phyloP scores from a whole-genome alignment of 2,329 filamentous ascomycete genomes.

The Cadophora luteo-olivacea region DNA sequence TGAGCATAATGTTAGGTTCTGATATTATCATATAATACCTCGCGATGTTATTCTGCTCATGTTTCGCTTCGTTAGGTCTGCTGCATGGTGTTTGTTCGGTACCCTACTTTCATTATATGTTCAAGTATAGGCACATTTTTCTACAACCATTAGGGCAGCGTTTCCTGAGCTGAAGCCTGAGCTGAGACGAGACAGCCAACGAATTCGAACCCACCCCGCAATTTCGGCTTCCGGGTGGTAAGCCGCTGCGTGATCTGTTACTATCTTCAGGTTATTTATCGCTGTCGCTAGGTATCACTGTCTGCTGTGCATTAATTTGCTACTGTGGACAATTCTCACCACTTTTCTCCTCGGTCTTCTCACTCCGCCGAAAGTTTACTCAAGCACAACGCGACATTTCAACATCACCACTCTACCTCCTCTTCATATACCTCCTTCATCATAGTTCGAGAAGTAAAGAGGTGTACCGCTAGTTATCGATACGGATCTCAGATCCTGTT shows the following conservation, averaged over 20 bases:
- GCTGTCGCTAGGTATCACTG: neutral
- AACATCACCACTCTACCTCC: neutral
- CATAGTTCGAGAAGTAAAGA: neutral
- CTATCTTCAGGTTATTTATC: neutral
- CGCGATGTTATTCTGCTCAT: neutral
- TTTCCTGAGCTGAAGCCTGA: neutral
- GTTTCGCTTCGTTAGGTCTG: neutral
- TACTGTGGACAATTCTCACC: neutral
- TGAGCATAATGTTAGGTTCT: neutral
- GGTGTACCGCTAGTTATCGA: neutral
- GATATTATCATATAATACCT: slow-evolving; percentile 2
- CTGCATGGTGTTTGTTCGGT: neutral
- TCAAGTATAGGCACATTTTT: slow-evolving; percentile 6
- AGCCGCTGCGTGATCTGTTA: neutral
- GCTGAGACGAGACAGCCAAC: neutral
- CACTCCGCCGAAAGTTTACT: too few species aligned
- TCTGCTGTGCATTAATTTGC: neutral
- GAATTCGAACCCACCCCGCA: neutral
- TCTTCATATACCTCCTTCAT: too few species aligned
- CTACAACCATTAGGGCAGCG: neutral
- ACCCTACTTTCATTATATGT: neutral
- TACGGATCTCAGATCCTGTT: neutral
- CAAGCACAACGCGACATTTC: too few species aligned
- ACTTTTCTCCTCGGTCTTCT: too few species aligned
- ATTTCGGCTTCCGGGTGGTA: neutral